Evolutionary conservation across 208 protist species (phyloP).

Genomic region (Wallacemonas rigidus): DNA sequence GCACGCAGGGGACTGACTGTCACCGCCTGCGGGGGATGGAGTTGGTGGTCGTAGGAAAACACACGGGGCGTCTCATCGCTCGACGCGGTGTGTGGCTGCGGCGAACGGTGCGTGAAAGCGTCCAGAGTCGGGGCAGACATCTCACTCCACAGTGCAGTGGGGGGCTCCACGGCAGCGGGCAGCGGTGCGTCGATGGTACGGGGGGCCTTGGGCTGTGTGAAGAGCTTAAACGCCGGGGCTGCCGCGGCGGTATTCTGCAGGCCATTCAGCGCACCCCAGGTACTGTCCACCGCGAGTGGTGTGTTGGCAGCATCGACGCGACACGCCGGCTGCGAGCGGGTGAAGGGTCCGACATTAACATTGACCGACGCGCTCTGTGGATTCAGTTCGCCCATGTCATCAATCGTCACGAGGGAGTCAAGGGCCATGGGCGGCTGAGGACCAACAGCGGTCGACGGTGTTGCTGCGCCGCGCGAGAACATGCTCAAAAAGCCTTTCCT

Average conservation of each 20-base stretch:
- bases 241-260: constrained; percentile 7
- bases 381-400: constrained; percentile 5
- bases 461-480: constrained; percentile 27
- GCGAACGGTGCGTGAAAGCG: constrained; percentile 28
- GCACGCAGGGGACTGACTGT: constrained; percentile 40
- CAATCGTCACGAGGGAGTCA: constrained; percentile 34
- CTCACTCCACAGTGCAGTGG: constrained; percentile 47
- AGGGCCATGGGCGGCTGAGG: constrained; percentile 33
- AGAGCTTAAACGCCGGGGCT: constrained; percentile 10
- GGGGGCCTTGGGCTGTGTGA: constrained; percentile 14
- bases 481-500: constrained; percentile 41
- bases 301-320: not conserved
- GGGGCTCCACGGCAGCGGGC: constrained; percentile 19
- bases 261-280: constrained; percentile 15
- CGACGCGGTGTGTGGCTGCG: constrained; percentile 4
- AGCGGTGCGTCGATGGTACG: constrained; percentile 30
- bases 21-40: constrained; percentile 41
- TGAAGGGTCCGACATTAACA: constrained; percentile 2
- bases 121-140: constrained; percentile 47
- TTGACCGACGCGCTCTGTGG: not conserved
- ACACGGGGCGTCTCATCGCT: constrained; percentile 11
- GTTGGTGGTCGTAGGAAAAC: not conserved
- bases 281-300: constrained; percentile 7
- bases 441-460: not conserved
- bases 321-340: constrained; percentile 2